These are phyloP conservation scores for Acanthochlamys bracteata DNA, from an alignment of 106 monocot species.

Conservation along the genomic window DNA sequence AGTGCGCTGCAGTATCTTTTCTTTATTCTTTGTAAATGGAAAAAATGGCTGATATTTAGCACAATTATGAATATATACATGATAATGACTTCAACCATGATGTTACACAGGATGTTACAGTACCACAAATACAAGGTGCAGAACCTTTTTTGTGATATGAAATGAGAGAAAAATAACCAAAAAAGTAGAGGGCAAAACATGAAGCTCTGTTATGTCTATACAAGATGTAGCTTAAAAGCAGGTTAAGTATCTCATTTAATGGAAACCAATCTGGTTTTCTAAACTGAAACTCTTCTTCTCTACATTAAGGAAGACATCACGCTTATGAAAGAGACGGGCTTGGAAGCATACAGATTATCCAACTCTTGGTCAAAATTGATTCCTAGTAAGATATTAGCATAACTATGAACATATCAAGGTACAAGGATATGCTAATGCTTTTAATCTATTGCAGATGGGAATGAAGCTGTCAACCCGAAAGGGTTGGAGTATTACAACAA, in stretches of 20 bases:
- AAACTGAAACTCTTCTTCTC: not conserved
- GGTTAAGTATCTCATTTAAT: not conserved
- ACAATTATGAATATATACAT: too few species aligned
- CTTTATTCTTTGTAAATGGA: not conserved
- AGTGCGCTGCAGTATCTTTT: too few species aligned
- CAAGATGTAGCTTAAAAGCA: too few species aligned
- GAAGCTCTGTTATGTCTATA: too few species aligned
- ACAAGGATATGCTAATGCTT: not conserved
- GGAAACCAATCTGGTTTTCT: not conserved
- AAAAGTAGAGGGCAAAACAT: not conserved
- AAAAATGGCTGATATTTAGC: too few species aligned
- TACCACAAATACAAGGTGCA: constrained; percentile 12
- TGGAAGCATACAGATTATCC: constrained; percentile 24
- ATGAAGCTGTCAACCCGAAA: constrained; percentile 17
- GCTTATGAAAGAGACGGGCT: constrained; percentile 18
- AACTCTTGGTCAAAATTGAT: constrained; percentile 28
- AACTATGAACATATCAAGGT: not conserved
- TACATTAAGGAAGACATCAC: constrained; percentile 15
- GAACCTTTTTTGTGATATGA: not conserved
- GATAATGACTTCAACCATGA: too few species aligned
- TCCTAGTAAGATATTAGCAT: constrained; percentile 10
- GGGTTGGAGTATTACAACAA: constrained; percentile 22
- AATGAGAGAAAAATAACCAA: not conserved
- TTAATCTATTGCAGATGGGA: constrained; percentile 13
- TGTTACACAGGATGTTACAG: too few species aligned